Evolutionary conservation across 768 basidiomycete genomes (phyloP), one percentile per base, ranked within the genome.

Genomic region (Psilocybe cubensis): DNA sequence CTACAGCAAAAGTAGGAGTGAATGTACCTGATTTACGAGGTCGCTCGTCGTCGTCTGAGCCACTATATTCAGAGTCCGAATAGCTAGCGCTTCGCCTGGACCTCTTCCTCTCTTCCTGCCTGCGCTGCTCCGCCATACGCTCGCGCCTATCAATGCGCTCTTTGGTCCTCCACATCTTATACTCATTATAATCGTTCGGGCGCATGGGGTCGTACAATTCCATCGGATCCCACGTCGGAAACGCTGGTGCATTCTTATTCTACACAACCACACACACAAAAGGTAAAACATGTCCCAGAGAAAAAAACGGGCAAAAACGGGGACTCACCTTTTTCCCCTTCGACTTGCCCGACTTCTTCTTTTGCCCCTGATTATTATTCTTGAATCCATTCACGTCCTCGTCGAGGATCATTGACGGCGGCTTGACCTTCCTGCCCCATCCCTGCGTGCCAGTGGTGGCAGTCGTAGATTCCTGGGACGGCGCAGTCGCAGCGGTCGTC

Each of bases 381-480:
- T 85, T 89, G 72, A 89, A 95, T 1, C 92, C 92, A 56, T 94
- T 94, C 60, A 94, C 78, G 59, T 94, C 91, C 58, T 94, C 93
- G 58, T 94, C 92, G 9, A 95, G 82, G 20, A 94, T 79, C 91
- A 95, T 94, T 0, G 90, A 90, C 2, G 93, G 93, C 14, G 93
- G 92, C 65, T 93, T 93, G 67, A 94, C 87, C 69, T 93, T 93
- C 74, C 88, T 91, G 41, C 89, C 89, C 92, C 92, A 93, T 62
- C 87, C 86, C 61, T 86, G 83, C 24, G 46, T 48, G 3, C 20
- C 42, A 6, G 42, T 21, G 17, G 79, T 73, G 62, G 78, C 73
- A n/a, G 74, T 49, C 3, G 73, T 23, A 4, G 45, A 43, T 10
- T 57, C 56, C 12, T 50, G 33, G n/a, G 46, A 33, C 27, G 33